These are phyloP conservation scores for Ottelia alismoides DNA, from an alignment of 106 monocot genomes.

Conservation along the genomic window DNA sequence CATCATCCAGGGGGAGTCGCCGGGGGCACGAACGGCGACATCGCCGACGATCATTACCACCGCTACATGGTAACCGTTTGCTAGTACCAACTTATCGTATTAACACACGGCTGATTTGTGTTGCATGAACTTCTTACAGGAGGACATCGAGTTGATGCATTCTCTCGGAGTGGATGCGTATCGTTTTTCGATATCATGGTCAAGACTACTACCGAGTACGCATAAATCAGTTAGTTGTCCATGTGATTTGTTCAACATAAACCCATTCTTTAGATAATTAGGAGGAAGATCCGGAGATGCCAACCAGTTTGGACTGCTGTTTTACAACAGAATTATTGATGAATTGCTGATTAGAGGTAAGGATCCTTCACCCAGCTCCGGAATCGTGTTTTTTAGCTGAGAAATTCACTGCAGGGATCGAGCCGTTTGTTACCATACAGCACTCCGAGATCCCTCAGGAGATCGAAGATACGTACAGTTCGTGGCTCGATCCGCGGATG, in stretches of 20 bases:
- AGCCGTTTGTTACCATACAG: constrained; percentile 42
- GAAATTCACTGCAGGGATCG: constrained; percentile 21
- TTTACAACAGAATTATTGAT: constrained; percentile 42
- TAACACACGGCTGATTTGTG: background rate
- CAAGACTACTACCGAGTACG: constrained; percentile 48
- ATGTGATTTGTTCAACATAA: too few relatives aligned
- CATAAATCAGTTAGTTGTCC: too few relatives aligned
- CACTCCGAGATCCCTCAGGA: constrained; percentile 47
- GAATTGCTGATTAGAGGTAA: constrained; percentile 29
- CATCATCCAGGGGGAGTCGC: background rate
- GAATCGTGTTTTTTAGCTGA: background rate
- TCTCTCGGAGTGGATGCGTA: constrained; percentile 37
- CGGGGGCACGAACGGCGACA: constrained; percentile 12
- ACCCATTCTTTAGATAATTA: too few relatives aligned
- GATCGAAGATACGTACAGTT: constrained; percentile 37
- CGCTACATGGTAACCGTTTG: constrained; percentile 15
- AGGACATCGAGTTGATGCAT: constrained; percentile 30
- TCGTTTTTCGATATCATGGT: constrained; percentile 49
- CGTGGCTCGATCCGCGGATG: constrained; percentile 33
- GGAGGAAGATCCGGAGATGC: constrained; percentile 35
- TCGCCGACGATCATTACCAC: constrained; percentile 38
- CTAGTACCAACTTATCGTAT: background rate
- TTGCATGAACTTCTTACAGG: constrained; percentile 13
- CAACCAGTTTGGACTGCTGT: constrained; percentile 27
- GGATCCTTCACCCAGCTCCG: background rate